phyloP scores from a whole-genome alignment of 306 rosid genomes.

The Elaeagnus macrophylla region DNA sequence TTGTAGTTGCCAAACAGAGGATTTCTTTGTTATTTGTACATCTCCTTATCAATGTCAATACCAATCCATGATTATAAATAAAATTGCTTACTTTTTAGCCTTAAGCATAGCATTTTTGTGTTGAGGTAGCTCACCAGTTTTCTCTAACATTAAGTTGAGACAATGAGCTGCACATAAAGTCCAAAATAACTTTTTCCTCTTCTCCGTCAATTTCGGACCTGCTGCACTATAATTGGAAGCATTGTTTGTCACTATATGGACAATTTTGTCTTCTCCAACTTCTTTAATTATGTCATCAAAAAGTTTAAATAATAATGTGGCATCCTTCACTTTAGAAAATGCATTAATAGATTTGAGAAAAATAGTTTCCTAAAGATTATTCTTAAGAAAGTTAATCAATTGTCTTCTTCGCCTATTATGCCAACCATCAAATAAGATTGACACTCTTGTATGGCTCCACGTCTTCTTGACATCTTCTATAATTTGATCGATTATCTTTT shows the following conservation, averaged over 20 bases:
- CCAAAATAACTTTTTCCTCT: background rate
- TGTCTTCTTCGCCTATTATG: background rate
- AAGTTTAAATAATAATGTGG: background rate
- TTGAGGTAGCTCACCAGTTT: background rate
- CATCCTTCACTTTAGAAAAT: background rate
- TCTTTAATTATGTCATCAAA: background rate
- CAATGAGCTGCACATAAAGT: background rate
- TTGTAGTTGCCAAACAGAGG: no score
- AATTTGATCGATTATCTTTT: no score
- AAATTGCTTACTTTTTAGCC: no score
- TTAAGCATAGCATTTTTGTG: background rate
- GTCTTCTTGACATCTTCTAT: background rate
- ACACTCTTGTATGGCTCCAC: background rate
- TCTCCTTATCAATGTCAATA: no score
- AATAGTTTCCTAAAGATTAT: background rate
- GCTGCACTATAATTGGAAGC: background rate
- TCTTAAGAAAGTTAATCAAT: background rate
- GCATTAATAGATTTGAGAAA: background rate
- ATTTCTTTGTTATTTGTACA: no score
- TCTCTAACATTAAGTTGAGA: background rate
- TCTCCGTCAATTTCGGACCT: background rate
- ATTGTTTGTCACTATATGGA: background rate
- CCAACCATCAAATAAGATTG: background rate
- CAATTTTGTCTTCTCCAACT: background rate
- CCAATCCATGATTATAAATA: no score